A percentile compares a stretch with the other conserved stretches of the same genome.
Conservation (phyloP, 2,329 filamentous ascomycete genomes). For the Aureobasidium vineae region DNA sequence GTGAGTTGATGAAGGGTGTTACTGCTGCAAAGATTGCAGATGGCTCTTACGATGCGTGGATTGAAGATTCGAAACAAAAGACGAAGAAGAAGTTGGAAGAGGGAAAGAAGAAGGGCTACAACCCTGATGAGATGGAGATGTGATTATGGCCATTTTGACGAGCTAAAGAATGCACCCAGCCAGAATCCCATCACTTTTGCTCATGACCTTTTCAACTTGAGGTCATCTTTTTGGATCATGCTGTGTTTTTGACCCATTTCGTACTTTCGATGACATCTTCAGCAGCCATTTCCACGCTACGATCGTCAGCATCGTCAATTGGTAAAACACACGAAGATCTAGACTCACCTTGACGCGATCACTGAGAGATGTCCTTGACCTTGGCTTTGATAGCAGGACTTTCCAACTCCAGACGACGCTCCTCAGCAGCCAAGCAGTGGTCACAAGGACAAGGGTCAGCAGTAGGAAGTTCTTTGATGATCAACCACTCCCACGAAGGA, state of each 20-base stretch:
- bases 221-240: not conserved
- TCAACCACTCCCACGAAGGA: not conserved
- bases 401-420: not conserved
- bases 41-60: constrained; percentile 68
- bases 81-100: constrained; percentile 53
- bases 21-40: constrained; percentile 69
- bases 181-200: not conserved
- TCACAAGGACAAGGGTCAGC: constrained; percentile 3
- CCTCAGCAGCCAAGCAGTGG: not conserved
- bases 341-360: not conserved
- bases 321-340: not conserved
- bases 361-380: not conserved
- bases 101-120: constrained; percentile 42
- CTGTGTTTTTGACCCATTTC: not conserved
- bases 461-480: constrained; percentile 8
- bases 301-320: not conserved
- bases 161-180: not conserved
- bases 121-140: constrained; percentile 43
- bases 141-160: constrained; percentile 26
- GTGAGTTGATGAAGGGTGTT: constrained; percentile 84
- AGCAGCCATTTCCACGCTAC: not conserved
- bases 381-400: not conserved
- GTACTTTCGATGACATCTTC: not conserved
- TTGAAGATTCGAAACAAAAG: constrained; percentile 64
- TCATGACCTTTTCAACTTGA: not conserved